These are phyloP conservation scores for Piper betle DNA, from an alignment of 164 flowering plant species.

Conservation along the genomic window DNA sequence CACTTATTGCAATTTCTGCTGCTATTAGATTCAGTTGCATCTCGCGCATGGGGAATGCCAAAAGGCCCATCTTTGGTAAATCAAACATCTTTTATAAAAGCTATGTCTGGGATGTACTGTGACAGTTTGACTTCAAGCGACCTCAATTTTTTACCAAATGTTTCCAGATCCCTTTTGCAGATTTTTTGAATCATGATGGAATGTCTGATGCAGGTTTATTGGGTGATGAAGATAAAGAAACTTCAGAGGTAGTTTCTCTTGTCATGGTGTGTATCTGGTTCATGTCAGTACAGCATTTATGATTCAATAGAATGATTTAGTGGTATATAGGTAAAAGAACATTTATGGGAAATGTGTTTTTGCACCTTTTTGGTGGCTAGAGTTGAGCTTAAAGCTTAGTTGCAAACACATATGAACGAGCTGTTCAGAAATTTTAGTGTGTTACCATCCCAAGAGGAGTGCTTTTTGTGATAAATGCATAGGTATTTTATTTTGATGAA, in stretches of 20 bases:
- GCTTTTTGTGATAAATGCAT: no score
- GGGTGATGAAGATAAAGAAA: constrained; percentile 36
- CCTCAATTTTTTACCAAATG: background rate
- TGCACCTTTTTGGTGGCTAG: no score
- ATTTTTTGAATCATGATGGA: constrained; percentile 74
- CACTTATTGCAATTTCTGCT: constrained; percentile 1
- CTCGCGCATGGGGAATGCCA: constrained; percentile 78
- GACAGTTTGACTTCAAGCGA: background rate
- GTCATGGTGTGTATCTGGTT: background rate
- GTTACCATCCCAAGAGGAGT: no score
- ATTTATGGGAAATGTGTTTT: no score
- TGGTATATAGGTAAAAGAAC: background rate
- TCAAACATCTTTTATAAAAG: background rate
- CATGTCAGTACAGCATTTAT: background rate
- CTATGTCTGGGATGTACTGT: background rate
- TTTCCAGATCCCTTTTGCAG: constrained; percentile 81
- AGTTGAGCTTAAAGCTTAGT: no score
- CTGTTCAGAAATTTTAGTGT: no score
- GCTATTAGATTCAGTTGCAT: constrained; percentile 41
- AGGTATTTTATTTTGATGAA: no score
- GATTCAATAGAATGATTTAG: background rate
- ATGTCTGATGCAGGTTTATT: constrained; percentile 36
- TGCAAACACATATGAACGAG: no score
- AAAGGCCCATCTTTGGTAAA: constrained; percentile 59
- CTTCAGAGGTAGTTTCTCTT: constrained; percentile 42